Base-by-base conservation (phyloP, 169 alveolate genomes). In the Pseudocohnilembus persalinus region DNA sequence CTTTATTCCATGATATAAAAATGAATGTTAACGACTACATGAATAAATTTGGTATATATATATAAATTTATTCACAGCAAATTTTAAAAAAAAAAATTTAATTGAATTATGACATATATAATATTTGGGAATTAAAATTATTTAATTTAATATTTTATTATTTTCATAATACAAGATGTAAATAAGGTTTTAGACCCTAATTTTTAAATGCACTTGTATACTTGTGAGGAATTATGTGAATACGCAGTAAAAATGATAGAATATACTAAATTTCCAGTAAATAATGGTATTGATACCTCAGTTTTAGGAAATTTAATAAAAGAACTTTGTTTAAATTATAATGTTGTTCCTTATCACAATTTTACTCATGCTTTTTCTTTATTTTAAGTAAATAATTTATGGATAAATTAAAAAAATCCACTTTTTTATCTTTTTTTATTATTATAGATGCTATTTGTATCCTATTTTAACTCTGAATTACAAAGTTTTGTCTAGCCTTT, bases 281-380 rank as follows among this genome's bases (percentile, higher is more conserved):
- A 79, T 28, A 35, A 1, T 30, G 49, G 49, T 49, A 79, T 79
- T 11, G 77, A 64, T 28, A 4, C 68, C 68, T 49, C 20, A 4
- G 20, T 49, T 4, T 20, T 49, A 49, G 20, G 68, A 49, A 49
- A 49, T 49, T 49, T 86, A 26, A 81, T 86, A 27, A 74, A 86
- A 49, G 80, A 73, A 80, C 73, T 86, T n/a, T 76, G 80, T n/a
- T 20, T 81, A n/a, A 74, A 68, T 33, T 86, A 86, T 65, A 86
- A 86, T 65, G 87, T 86, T 27, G 76, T 86, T 31, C 87, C 90
- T 29, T 86, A 86, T 76, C 90, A 86, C 74, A 86, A 86, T 73
- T 86, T 76, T 76, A 86, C 87, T 4, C 90, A 86, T 75, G 90
- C 90, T 20, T 86, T 86, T 24, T 80, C 76, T 49, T 80, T 86